Evolutionary conservation across 2,329 filamentous ascomycete genomes (phyloP), one percentile per base, ranked within the genome.

Genomic region (Fusarium nurragi): DNA sequence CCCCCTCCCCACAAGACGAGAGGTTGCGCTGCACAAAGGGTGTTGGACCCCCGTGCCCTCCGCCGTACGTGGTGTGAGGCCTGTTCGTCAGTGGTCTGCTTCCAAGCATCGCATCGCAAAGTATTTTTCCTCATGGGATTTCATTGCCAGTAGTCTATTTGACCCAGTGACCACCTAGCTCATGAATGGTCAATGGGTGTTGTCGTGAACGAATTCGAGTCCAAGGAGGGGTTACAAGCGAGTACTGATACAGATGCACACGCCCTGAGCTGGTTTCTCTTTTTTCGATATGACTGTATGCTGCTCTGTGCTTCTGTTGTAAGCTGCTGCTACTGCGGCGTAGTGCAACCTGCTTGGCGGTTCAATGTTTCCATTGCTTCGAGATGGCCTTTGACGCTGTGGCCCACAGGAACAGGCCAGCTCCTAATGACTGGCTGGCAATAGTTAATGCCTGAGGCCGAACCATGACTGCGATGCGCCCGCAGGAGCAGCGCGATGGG

Each of bases 61-160:
- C 57, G 60, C 32, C 45, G 52, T 60, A 34, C 43, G 53, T 71
- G 69, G 69, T 71, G 68, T 69, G 69, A 72, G 69, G 53, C 54
- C 59, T 60, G 56, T 38, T 53, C 50, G 46, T 46, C 54, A 45
- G 52, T 71, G 69, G 69, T 56, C 69, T 69, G 69, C 54, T 71
- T 61, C 39, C 58, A 53, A 56, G 54, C 54, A 53, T 54, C 52
- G 50, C 60, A 67, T 71, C 44, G 45, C 41, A 60, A 67, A 61
- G 55, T 54, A 56, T 52, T 44, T 39, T 40, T 49, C 51, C 30
- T 64, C 44, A 55, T 61, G 59, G 64, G 49, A 61, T 63, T 65
- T 60, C 49, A 40, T 54, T 66, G 39, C 49, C 63, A 57, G 47
- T 25, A 68, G 65, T 68, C 48, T 58, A 39, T 49, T 65, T 49